Conservation (phyloP, 352 stramenopile species). For the Phytophthora crassamura region DNA sequence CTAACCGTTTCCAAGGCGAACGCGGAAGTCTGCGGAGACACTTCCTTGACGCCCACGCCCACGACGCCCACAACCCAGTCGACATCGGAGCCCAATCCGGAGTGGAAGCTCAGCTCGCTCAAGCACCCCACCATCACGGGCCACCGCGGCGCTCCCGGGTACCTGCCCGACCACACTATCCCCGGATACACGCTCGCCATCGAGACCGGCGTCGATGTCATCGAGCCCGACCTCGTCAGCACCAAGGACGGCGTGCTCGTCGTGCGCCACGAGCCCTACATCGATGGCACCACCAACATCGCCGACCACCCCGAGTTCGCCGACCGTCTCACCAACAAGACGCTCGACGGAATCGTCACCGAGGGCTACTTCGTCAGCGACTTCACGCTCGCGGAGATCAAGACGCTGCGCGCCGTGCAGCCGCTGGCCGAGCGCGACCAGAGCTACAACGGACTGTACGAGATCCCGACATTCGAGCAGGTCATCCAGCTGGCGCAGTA, state of each 20-base stretch:
- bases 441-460: constrained; percentile 84
- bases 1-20: constrained; percentile 33
- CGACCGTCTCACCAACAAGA: constrained; percentile 60
- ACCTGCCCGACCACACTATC: constrained; percentile 93
- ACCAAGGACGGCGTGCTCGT: constrained; percentile 88
- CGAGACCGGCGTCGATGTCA: constrained; percentile 91
- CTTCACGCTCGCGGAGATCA: constrained; percentile 93
- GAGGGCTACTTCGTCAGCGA: constrained; percentile 90
- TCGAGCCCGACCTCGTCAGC: constrained; percentile 92
- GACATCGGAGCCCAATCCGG: background rate
- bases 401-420: constrained; percentile 86
- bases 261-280: constrained; percentile 88
- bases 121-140: constrained; percentile 68
- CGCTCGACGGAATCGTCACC: constrained; percentile 60
- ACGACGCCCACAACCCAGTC: constrained; percentile 22
- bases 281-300: constrained; percentile 93
- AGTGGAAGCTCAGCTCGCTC: constrained; percentile 37
- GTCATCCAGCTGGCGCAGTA: constrained; percentile 84
- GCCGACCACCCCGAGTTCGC: constrained; percentile 74
- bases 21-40: constrained; percentile 39
- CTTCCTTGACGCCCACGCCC: constrained; percentile 38
- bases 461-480: constrained; percentile 90
- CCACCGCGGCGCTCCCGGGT: constrained; percentile 89
- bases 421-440: constrained; percentile 78
- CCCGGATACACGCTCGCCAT: constrained; percentile 90